Evolutionary conservation across 2,329 filamentous ascomycete genomes (phyloP).

Genomic region (Xylariaceae sp.): DNA sequence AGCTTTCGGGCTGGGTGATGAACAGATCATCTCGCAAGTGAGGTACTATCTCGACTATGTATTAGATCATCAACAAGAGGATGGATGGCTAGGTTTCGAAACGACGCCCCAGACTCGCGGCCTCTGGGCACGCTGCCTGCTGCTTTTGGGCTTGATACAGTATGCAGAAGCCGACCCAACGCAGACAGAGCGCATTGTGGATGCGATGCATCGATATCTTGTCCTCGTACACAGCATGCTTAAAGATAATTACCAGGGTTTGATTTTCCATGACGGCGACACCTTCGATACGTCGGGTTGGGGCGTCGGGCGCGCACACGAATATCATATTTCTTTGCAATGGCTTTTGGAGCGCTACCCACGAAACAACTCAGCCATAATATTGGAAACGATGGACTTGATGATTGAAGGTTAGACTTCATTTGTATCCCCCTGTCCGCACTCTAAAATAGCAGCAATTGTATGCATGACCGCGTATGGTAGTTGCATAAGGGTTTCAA

Average conservation of each 20-base stretch:
- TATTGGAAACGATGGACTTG: slow-evolving; percentile 40
- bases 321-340: slow-evolving; percentile 37
- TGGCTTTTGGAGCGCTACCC: slow-evolving; percentile 36
- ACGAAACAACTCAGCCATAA: slow-evolving; percentile 30
- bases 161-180: slow-evolving; percentile 45
- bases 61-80: slow-evolving; percentile 43
- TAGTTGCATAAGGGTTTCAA: too few relatives aligned
- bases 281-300: slow-evolving; percentile 35
- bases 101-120: slow-evolving; percentile 37
- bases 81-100: slow-evolving; percentile 58
- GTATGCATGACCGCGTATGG: too few relatives aligned
- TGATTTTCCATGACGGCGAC: slow-evolving; percentile 41
- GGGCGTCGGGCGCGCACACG: slow-evolving; percentile 36
- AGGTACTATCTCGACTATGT: slow-evolving; percentile 42
- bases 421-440: slow-evolving; percentile 22
- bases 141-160: slow-evolving; percentile 48
- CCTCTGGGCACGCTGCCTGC: slow-evolving; percentile 50
- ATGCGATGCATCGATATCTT: slow-evolving; percentile 48
- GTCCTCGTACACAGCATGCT: slow-evolving; percentile 52
- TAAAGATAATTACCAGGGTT: slow-evolving; percentile 47
- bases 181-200: slow-evolving; percentile 41
- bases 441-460: too few relatives aligned
- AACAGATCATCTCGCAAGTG: slow-evolving; percentile 47
- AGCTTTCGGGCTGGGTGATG: slow-evolving; percentile 47
- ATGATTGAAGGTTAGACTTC: slow-evolving; percentile 42